Evolutionary conservation across 148 eudicot genomes (phyloP), one percentile per base, ranked within the genome.

Genomic region (Chenopodium formosanum): DNA sequence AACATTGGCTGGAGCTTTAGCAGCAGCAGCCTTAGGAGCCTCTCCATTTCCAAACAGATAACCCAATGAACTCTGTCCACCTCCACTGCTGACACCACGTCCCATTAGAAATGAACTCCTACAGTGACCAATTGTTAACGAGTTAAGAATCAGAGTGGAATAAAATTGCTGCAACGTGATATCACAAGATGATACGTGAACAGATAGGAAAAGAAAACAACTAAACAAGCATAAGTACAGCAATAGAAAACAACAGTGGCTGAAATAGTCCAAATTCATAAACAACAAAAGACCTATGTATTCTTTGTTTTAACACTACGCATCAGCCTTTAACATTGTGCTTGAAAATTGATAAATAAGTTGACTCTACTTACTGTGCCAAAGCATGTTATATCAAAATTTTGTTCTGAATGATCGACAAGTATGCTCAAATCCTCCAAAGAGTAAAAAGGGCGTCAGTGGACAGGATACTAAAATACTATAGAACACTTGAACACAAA

Each of bases 51-150:
- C 98, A 82, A 94, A 92, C 52, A 94, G 84, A 86, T 94, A 94
- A 46, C 87, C 92, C 66, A 92, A 90, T 34, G 98, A 94, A 80
- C 98, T 94, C 76, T 94, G 92, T 58, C 94, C 98, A 10, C 98
- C 98, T 29, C 98, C 98, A 82, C 94, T 87, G 93, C 98, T 94
- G 71, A 91, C 97, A 50, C 98, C 98, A 83, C 97, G 97, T 72
- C 94, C 92, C 98, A 94, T 94, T 12, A 63, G 64, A 70, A 60
- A 79, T 37, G 13, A 82, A 71, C 32, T 83, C 74, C 80, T 63
- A 63, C 6, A 34, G 27, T 8, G 46, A 48, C 44, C 37, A 79
- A 77, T 44, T 20, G 14, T 48, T 34, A 58, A 44, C 0, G 58
- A 74, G 40, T 68, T 60, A 74, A 19, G 31, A 68, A n/a, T 9